phyloP scores from a whole-genome alignment of 2,329 filamentous ascomycete species.

The Nemania bipapillata region DNA sequence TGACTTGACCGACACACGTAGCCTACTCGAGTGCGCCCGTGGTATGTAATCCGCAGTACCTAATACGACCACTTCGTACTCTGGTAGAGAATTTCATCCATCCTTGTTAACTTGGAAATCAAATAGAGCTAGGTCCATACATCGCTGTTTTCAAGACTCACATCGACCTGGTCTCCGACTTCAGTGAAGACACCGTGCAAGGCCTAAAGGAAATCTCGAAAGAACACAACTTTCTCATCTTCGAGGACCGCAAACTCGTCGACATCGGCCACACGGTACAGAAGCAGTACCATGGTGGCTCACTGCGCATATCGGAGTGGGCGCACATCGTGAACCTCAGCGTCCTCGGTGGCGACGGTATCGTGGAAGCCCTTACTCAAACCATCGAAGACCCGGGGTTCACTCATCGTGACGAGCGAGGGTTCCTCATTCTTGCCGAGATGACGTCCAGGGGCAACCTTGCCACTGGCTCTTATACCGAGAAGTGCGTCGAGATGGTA shows the following conservation, averaged over 20 bases:
- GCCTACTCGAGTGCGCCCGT: not conserved
- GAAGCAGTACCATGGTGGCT: constrained; percentile 3
- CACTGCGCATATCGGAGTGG: not conserved
- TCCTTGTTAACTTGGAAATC: not conserved
- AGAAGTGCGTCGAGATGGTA: not conserved
- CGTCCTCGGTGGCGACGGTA: not conserved
- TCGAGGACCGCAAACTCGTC: not conserved
- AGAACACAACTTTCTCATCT: not conserved
- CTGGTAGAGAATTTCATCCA: not conserved
- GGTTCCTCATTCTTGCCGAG: not conserved
- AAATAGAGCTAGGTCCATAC: not conserved
- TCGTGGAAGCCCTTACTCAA: not conserved
- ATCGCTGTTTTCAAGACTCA: not conserved
- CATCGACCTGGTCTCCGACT: not conserved
- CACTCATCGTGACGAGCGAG: not conserved
- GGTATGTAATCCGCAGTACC: not conserved
- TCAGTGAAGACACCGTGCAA: not conserved
- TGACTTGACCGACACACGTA: not conserved
- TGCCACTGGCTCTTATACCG: not conserved
- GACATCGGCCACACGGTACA: not conserved
- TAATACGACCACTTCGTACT: no score
- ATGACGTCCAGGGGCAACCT: not conserved
- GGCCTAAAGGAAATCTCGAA: not conserved
- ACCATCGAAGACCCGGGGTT: not conserved
- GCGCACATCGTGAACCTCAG: not conserved